A percentile compares a stretch with the other conserved stretches of the same genome.
These are phyloP conservation scores for Adiantum capillusveneris DNA, from an alignment of 75 land plant genomes.

Conservation along the genomic window DNA sequence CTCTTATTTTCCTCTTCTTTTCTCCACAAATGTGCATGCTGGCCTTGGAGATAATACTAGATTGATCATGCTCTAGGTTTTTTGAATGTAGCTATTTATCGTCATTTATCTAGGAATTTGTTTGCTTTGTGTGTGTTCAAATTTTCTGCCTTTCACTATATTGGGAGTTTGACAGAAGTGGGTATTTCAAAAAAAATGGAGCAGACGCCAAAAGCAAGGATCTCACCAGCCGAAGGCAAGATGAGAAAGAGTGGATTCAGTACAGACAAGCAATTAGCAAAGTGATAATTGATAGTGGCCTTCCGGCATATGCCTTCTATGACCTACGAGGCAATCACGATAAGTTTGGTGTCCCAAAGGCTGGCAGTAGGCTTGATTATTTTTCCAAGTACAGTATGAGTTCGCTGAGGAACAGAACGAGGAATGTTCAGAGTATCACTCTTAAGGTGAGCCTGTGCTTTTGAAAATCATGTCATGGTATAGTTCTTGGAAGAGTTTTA, in stretches of 20 bases:
- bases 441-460: conserved; percentile 44
- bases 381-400: conserved; percentile 74
- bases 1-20: too few relatives aligned
- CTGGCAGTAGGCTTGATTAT: conserved; percentile 56
- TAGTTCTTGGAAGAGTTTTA: too few relatives aligned
- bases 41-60: too few relatives aligned
- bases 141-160: too few relatives aligned
- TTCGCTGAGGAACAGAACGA: conserved; percentile 47
- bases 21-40: too few relatives aligned
- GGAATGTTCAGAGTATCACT: conserved; percentile 71
- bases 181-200: too few relatives aligned
- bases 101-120: too few relatives aligned
- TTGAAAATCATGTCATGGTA: too few relatives aligned
- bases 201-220: conserved; percentile 96
- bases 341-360: conserved; percentile 78
- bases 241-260: conserved; percentile 80
- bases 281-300: conserved; percentile 68
- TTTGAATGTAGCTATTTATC: too few relatives aligned
- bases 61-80: too few relatives aligned
- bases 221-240: conserved; percentile 51
- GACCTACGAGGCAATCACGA: conserved; percentile 98
- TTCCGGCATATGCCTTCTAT: conserved; percentile 55
- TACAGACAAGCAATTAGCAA: conserved; percentile 52
- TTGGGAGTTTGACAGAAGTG: too few relatives aligned
- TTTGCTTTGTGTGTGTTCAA: too few relatives aligned